phyloP scores from a whole-genome alignment of 2,329 filamentous ascomycete genomes.

The Trichoderma guizhouense region DNA sequence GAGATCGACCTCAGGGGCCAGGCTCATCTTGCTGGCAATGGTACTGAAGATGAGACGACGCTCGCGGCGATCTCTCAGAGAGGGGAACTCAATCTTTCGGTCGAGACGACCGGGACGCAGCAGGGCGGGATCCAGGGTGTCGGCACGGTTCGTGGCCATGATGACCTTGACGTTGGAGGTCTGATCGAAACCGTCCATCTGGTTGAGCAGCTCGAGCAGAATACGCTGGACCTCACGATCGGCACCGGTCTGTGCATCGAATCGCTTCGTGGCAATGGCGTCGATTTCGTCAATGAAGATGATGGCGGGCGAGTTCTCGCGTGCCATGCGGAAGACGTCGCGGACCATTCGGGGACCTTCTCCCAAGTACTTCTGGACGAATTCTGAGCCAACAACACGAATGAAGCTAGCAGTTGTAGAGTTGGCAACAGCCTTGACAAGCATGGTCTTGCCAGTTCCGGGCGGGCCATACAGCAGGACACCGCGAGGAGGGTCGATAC shows the following conservation, averaged over 20 bases:
- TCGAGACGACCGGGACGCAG: conserved; percentile 93
- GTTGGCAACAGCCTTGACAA: conserved; percentile 97
- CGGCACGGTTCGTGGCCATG: conserved; percentile 98
- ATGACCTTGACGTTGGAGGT: conserved; percentile 99
- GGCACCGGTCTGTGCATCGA: conserved; percentile 96
- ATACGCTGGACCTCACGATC: conserved; percentile 99
- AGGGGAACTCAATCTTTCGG: conserved; percentile 99
- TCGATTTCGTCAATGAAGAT: conserved; percentile 99
- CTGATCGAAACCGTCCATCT: conserved; percentile 99
- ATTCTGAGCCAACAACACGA: conserved; percentile 95
- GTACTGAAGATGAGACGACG: conserved; percentile 94
- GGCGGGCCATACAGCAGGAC: conserved; percentile 95
- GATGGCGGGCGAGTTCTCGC: conserved; percentile 95
- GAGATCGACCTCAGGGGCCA: conserved; percentile 93
- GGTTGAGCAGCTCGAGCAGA: conserved; percentile 92
- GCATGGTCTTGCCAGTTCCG: conserved; percentile 94
- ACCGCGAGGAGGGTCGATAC: conserved; percentile 95
- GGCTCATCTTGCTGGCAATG: conserved; percentile 95
- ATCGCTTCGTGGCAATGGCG: conserved; percentile 97
- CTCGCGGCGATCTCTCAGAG: conserved; percentile 86
- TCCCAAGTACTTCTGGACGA: conserved; percentile 97
- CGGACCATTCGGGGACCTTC: conserved; percentile 98
- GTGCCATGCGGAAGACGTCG: conserved; percentile 98
- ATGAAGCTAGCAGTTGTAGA: conserved; percentile 98
- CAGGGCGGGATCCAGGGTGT: conserved; percentile 92